Base-by-base conservation (phyloP, 768 basidiomycete genomes). In the Panaeolus cyanescens region DNA sequence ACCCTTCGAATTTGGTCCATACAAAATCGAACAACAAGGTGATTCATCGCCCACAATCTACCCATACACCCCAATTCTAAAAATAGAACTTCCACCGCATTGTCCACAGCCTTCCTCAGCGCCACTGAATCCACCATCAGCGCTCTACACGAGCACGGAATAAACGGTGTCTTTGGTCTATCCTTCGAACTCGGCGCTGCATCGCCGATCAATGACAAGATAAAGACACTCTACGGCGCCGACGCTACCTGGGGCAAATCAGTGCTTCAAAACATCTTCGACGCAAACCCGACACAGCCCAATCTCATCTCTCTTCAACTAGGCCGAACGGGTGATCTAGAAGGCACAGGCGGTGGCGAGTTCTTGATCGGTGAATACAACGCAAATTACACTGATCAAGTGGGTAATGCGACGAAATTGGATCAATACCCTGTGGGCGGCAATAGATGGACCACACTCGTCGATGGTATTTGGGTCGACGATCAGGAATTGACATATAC, bases 311-410 rank as follows among this genome's bases (percentile, higher is more conserved):
- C 76, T 5, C 63, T 83, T 31, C 74, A 80, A 15, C 73, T 83
- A 15, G 71, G 78, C 5, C 76, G 81, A 4, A 72, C 80, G 1
- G 69, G 72, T 1, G 75, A 81, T 54, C 66, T 78, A 15, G 76
- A 78, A 32, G 65, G 75, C n/a, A 78, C 74, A 0, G 70, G 71
- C 9, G 80, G 78, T 40, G 81, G 81, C 0, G 72, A 73, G 1
- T 72, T 83, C 65, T 67, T 73, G 1, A 77, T 83, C 40, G 77
- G 80, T 42, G 80, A 78, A 59, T 80, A 79, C 67, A 77, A 77
- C 9, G 65, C 74, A 0, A 65, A 67, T 1, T 82, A 70, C 58
- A 56, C 67, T 4, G 45, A 50, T 6, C 66, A 69, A 1, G 67
- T 81, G 15, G 65, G 67, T 9, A 50, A 67, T 12, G 65, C 70